Percentiles rank a stretch among this genome's conserved stretches.
These are phyloP conservation scores for Scleroderma citrinum DNA, from an alignment of 768 basidiomycete species.

Conservation along the genomic window DNA sequence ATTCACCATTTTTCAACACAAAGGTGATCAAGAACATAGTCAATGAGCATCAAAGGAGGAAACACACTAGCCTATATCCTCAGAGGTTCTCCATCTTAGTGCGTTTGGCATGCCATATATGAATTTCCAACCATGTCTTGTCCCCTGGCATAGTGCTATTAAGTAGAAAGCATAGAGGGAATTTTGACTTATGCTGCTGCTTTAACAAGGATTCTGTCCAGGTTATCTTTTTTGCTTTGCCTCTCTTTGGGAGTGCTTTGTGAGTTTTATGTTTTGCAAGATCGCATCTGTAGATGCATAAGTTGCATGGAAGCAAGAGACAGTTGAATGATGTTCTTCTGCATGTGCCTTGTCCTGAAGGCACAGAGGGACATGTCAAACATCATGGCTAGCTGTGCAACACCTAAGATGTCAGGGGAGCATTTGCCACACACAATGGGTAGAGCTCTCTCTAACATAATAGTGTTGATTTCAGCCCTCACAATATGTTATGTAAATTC, in stretches of 20 bases:
- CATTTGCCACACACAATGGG: conserved; percentile 86
- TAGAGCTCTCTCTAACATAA: conserved; percentile 51
- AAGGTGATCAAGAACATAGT: not conserved
- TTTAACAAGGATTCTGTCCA: conserved; percentile 57
- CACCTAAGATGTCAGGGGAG: conserved; percentile 88
- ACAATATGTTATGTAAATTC: conserved; percentile 7
- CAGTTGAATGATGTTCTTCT: conserved; percentile 53
- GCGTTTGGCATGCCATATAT: conserved; percentile 95
- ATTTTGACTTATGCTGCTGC: conserved; percentile 58
- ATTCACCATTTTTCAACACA: too few species aligned
- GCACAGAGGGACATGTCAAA: conserved; percentile 81
- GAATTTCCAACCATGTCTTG: conserved; percentile 93
- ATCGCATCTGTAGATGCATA: conserved; percentile 47
- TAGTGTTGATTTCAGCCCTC: not conserved
- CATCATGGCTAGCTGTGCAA: conserved; percentile 91
- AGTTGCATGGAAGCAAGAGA: conserved; percentile 12
- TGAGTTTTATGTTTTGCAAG: conserved; percentile 35
- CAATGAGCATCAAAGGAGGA: not conserved
- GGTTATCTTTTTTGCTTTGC: conserved; percentile 51
- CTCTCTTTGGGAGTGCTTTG: conserved; percentile 47
- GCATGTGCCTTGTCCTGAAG: conserved; percentile 74
- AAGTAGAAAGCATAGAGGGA: not conserved
- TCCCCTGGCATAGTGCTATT: conserved; percentile 42
- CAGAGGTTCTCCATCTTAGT: conserved; percentile 93
- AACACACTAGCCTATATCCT: conserved; percentile 78